Percentiles rank a stretch among this genome's conserved stretches.
These are phyloP conservation scores for Candida rishiriensis DNA, from an alignment of 805 yeast species.

Conservation along the genomic window DNA sequence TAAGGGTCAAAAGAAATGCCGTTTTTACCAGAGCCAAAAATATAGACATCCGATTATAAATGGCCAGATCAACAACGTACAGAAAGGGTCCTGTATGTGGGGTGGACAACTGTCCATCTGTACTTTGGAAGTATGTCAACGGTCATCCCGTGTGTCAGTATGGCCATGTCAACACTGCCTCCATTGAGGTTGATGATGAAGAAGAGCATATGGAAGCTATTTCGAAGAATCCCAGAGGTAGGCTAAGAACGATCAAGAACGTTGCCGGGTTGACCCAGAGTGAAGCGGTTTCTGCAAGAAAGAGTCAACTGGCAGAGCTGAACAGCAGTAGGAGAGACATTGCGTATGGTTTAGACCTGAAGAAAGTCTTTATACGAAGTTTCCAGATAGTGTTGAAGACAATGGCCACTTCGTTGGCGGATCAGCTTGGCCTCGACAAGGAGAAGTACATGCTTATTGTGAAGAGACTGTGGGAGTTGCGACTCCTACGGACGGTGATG, in stretches of 20 bases:
- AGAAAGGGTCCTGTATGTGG: slow-evolving; percentile 83
- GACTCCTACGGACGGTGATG: slow-evolving; percentile 3
- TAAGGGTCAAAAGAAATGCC: too few species aligned
- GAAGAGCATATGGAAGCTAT: slow-evolving; percentile 52
- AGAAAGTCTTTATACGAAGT: slow-evolving; percentile 15
- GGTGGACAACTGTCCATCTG: slow-evolving; percentile 80
- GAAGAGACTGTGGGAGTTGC: slow-evolving; percentile 28
- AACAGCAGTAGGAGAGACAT: slow-evolving; percentile 3
- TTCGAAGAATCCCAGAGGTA: slow-evolving; percentile 57
- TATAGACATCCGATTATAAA: not conserved
- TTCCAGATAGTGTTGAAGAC: slow-evolving; percentile 38
- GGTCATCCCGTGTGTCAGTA: slow-evolving; percentile 83
- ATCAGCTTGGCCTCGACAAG: slow-evolving; percentile 18
- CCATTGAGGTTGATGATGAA: slow-evolving; percentile 74
- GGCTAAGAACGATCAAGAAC: slow-evolving; percentile 49
- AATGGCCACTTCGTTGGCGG: slow-evolving; percentile 41
- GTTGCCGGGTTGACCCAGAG: slow-evolving; percentile 37
- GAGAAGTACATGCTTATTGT: slow-evolving; percentile 22
- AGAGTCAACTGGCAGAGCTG: not conserved
- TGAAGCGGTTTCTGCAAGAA: slow-evolving; percentile 9
- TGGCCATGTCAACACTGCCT: slow-evolving; percentile 86
- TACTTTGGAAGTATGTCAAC: slow-evolving; percentile 63
- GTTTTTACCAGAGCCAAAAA: too few species aligned
- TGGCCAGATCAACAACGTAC: slow-evolving; percentile 15
- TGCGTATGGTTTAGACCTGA: slow-evolving; percentile 23